These are phyloP conservation scores for Phoenix roebelenii DNA, from an alignment of 176 grass and related monocot species.

Conservation along the genomic window DNA sequence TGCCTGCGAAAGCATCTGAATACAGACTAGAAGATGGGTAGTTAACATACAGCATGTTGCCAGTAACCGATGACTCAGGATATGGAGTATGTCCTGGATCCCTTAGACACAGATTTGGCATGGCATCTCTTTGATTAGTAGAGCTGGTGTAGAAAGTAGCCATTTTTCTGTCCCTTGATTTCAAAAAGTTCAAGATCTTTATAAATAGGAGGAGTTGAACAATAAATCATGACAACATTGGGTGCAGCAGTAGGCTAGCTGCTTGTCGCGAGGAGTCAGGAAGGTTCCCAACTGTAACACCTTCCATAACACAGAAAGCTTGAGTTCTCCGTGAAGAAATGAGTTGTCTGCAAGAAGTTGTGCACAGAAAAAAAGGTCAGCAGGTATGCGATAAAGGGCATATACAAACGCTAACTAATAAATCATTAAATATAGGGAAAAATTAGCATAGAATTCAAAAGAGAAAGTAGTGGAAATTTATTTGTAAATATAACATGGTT, in stretches of 20 bases:
- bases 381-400: too few species aligned
- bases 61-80: neutral
- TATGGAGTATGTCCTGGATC: constrained; percentile 4
- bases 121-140: constrained; percentile 38
- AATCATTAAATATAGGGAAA: too few species aligned
- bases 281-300: too few species aligned
- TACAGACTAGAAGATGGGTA: constrained; percentile 35
- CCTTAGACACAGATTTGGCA: neutral
- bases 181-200: constrained; percentile 15
- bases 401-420: too few species aligned
- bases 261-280: too few species aligned
- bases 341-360: too few species aligned
- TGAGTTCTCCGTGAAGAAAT: constrained; percentile 9
- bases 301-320: too few species aligned
- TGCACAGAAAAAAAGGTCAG: too few species aligned
- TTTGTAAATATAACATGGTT: too few species aligned
- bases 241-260: neutral
- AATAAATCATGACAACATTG: constrained; percentile 10
- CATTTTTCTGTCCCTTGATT: constrained; percentile 24
- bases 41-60: constrained; percentile 38
- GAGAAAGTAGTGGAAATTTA: too few species aligned
- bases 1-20: constrained; percentile 34
- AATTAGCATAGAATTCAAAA: too few species aligned
- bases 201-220: constrained; percentile 7
- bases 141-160: constrained; percentile 63